Evolutionary conservation across 176 grass and related monocot species (phyloP).

Genomic region (Oryza glaberrima): DNA sequence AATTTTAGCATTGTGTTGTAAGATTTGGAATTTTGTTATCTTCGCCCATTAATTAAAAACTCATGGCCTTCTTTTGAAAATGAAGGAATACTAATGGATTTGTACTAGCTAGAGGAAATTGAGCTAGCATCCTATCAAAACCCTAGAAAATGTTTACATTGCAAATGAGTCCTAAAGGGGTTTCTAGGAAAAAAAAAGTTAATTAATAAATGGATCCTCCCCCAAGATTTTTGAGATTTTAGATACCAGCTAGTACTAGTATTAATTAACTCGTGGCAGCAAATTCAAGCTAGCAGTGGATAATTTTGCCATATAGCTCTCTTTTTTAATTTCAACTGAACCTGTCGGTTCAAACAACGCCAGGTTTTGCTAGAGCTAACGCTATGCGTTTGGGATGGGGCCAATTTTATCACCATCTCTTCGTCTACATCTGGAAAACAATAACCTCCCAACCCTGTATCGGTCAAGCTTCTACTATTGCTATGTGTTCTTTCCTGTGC

Average conservation of each 20-base stretch:
- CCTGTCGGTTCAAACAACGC: neutral
- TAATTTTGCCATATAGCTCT: neutral
- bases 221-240: neutral
- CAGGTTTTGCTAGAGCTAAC: neutral
- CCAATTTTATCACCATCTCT: neutral
- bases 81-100: neutral
- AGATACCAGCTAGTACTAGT: no score
- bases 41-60: no score
- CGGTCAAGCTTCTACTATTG: constrained; percentile 18
- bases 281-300: neutral
- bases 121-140: no score
- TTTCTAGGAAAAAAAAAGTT: neutral
- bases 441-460: neutral
- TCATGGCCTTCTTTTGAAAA: neutral
- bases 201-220: neutral
- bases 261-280: neutral
- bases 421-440: neutral
- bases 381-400: neutral
- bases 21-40: neutral
- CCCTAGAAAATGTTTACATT: no score
- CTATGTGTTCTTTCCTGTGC: constrained; percentile 18
- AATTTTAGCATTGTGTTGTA: neutral
- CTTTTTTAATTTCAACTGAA: neutral
- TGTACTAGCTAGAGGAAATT: neutral
- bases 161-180: no score